Conservation (phyloP, 2,329 filamentous ascomycete species). For the Raffaelea arxii region DNA sequence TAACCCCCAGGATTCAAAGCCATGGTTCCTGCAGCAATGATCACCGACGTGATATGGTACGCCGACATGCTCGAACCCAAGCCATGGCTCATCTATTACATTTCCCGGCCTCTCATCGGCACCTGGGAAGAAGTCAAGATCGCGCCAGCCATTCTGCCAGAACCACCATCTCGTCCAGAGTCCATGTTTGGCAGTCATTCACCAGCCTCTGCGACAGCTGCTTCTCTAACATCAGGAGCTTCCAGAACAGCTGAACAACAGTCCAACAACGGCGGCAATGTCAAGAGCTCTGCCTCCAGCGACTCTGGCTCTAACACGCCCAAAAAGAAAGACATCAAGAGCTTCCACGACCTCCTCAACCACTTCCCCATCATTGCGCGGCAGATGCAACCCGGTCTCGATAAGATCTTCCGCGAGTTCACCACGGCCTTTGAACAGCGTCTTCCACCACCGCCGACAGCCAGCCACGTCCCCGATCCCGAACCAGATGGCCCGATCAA, state of each 20-base stretch:
- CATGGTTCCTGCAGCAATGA: conserved; percentile 77
- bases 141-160: conserved; percentile 51
- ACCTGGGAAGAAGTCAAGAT: conserved; percentile 69
- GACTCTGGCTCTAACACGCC: conserved; percentile 36
- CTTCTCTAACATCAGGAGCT: conserved; percentile 5
- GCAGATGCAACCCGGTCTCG: conserved; percentile 89
- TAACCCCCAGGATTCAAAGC: conserved; percentile 70
- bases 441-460: conserved; percentile 63
- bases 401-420: conserved; percentile 85
- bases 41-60: conserved; percentile 80
- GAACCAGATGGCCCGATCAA: conserved; percentile 45
- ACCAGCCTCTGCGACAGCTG: conserved; percentile 11
- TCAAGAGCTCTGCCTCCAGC: conserved; percentile 24
- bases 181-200: background rate
- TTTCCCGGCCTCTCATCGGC: conserved; percentile 80
- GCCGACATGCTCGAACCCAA: conserved; percentile 80
- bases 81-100: conserved; percentile 95
- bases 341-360: conserved; percentile 79
- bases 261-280: conserved; percentile 7
- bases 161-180: background rate
- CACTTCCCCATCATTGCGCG: conserved; percentile 92
- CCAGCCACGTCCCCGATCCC: conserved; percentile 48
- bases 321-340: conserved; percentile 82
- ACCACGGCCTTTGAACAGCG: conserved; percentile 76
- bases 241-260: background rate